Conservation (phyloP, 2,329 filamentous ascomycete species). For the Basipetospora chlamydospora region DNA sequence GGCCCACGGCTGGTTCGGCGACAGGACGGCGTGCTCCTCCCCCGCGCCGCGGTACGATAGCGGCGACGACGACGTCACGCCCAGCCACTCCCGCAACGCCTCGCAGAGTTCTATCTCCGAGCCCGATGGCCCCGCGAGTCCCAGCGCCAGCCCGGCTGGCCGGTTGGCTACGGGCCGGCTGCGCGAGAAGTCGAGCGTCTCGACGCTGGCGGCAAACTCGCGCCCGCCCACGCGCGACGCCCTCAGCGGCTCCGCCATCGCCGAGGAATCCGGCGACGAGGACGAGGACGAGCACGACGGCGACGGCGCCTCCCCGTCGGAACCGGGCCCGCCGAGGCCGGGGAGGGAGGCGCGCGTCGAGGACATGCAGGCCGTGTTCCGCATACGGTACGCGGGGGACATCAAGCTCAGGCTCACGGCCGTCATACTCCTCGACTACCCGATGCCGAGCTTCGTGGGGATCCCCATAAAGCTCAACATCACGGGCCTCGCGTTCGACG, state of each 20-base stretch:
- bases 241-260: slow-evolving; percentile 21
- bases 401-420: slow-evolving; percentile 80
- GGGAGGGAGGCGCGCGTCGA: slow-evolving; percentile 62
- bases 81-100: slow-evolving; percentile 26
- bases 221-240: slow-evolving; percentile 41
- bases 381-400: slow-evolving; percentile 79
- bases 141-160: slow-evolving; percentile 24
- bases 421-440: slow-evolving; percentile 92
- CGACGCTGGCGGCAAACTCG: slow-evolving; percentile 38
- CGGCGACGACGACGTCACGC: slow-evolving; percentile 8
- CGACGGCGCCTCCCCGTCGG: slow-evolving; percentile 10
- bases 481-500: slow-evolving; percentile 88
- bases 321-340: slow-evolving; percentile 31
- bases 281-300: slow-evolving; percentile 9
- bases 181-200: slow-evolving; percentile 47
- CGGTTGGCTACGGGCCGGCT: too few species aligned
- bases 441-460: slow-evolving; percentile 94
- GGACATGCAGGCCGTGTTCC: slow-evolving; percentile 84
- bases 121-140: slow-evolving; percentile 21
- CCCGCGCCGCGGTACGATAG: slow-evolving; percentile 1
- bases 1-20: slow-evolving; percentile 21
- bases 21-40: slow-evolving; percentile 3
- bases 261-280: slow-evolving; percentile 21
- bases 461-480: slow-evolving; percentile 92
- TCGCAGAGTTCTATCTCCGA: slow-evolving; percentile 32